Conservation (phyloP, 176 grass and related monocot species). For the Zea mays region Zm-B73-REFERENCE-NAM-5.0 NC_050104.1:86517001-86517500, state of each 20-base stretch:
- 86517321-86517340: slow-evolving; percentile 73
- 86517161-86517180: slow-evolving; percentile 67
- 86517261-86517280: slow-evolving; percentile 51
- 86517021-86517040: slow-evolving; percentile 58
- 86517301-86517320: slow-evolving; percentile 86
- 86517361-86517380: slow-evolving; percentile 10
- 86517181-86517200: slow-evolving; percentile 56
- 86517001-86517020: slow-evolving; percentile 47
- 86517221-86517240: slow-evolving; percentile 66
- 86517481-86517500: background rate
- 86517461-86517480: background rate
- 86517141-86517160: slow-evolving; percentile 54
- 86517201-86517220: slow-evolving; percentile 35
- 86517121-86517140: slow-evolving; percentile 44
- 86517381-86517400: background rate
- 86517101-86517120: background rate
- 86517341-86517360: slow-evolving; percentile 51
- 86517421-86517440: background rate
- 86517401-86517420: background rate
- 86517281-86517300: slow-evolving; percentile 69
- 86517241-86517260: slow-evolving; percentile 72
- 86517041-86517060: slow-evolving; percentile 55
- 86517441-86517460: background rate
- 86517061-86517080: background rate
- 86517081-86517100: too few species aligned